Conservation (phyloP, 2,329 filamentous ascomycete species). For the Fusarium setosum region DNA sequence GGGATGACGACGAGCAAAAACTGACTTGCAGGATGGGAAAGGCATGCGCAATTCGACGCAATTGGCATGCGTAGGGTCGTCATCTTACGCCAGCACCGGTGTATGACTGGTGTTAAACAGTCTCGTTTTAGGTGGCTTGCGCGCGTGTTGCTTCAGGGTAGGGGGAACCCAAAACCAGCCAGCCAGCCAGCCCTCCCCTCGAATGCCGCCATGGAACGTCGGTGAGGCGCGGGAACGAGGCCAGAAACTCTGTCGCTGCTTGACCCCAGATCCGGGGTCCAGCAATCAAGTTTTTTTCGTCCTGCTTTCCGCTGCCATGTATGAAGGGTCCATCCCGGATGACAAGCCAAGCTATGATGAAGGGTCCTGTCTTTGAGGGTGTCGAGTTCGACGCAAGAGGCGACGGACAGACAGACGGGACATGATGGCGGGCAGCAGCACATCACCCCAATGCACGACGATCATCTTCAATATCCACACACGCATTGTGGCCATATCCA, state of each 20-base stretch:
- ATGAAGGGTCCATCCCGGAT: conserved; percentile 30
- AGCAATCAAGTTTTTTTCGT: neutral
- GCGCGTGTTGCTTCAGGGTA: conserved; percentile 14
- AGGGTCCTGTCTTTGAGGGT: conserved; percentile 11
- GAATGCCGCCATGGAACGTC: conserved; percentile 23
- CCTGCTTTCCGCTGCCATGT: conserved; percentile 11
- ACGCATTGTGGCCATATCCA: conserved; percentile 24
- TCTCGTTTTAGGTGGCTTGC: neutral
- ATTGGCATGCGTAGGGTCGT: conserved; percentile 15
- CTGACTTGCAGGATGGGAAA: conserved; percentile 31
- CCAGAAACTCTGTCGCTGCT: neutral
- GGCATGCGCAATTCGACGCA: conserved; percentile 25
- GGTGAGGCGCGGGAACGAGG: conserved; percentile 15
- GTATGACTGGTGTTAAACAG: neutral
- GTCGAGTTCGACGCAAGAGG: neutral
- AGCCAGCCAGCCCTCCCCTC: no score
- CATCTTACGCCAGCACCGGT: conserved; percentile 12
- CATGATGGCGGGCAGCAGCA: neutral
- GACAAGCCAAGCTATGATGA: conserved; percentile 13
- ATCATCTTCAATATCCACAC: conserved; percentile 18
- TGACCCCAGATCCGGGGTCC: conserved; percentile 9
- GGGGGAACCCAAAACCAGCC: neutral
- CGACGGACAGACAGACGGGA: neutral
- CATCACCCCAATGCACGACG: conserved; percentile 22
- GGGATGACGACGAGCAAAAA: conserved; percentile 9